Conservation (phyloP, 495 filamentous ascomycete species). For the Hypoxylon perforatum region DNA sequence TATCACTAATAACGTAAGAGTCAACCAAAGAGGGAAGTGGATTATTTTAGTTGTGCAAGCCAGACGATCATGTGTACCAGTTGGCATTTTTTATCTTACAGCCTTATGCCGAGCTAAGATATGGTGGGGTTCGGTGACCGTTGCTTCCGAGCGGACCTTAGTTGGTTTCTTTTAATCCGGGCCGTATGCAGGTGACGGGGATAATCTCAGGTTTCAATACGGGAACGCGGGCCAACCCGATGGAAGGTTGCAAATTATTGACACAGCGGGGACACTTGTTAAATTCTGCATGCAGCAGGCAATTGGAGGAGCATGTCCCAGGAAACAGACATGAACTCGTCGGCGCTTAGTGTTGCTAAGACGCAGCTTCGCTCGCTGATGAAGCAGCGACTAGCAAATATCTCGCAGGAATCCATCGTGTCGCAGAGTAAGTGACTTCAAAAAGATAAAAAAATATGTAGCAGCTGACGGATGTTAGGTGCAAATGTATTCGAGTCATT, state of each 20-base stretch:
- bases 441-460: slow-evolving; percentile 15
- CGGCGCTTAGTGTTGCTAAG: slow-evolving; percentile 71
- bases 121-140: slow-evolving; percentile 30
- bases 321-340: slow-evolving; percentile 46
- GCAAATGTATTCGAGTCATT: slow-evolving; percentile 66
- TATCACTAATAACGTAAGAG: slow-evolving; percentile 2
- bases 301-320: slow-evolving; percentile 29
- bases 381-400: slow-evolving; percentile 67
- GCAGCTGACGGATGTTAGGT: slow-evolving; percentile 59
- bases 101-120: slow-evolving; percentile 9
- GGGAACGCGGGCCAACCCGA: slow-evolving; percentile 20
- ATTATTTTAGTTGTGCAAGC: too few relatives aligned
- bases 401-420: slow-evolving; percentile 67
- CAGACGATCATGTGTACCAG: too few relatives aligned
- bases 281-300: background rate
- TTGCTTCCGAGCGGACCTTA: slow-evolving; percentile 24
- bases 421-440: slow-evolving; percentile 72
- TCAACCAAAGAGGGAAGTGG: too few relatives aligned
- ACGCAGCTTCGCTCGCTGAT: slow-evolving; percentile 76
- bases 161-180: background rate
- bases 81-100: background rate
- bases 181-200: background rate
- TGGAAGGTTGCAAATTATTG: slow-evolving; percentile 17
- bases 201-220: background rate
- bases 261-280: slow-evolving; percentile 19